Base-by-base conservation (phyloP, 768 basidiomycete genomes). In the Russula lepida region DNA sequence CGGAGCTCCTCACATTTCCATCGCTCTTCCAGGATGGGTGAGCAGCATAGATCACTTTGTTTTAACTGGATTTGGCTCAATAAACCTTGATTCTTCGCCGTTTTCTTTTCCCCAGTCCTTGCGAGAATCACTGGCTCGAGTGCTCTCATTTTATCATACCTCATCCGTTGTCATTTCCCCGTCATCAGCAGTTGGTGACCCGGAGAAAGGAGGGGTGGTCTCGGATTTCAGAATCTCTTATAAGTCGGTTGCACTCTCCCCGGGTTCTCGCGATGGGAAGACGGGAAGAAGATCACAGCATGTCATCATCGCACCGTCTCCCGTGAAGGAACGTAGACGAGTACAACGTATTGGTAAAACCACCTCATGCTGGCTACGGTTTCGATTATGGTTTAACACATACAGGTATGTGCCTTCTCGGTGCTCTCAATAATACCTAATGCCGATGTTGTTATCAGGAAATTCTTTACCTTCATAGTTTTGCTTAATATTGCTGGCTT, bases 331-430 rank as follows among this genome's bases (percentile, higher is more conserved):
- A 62, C 56, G 35, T 4, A 27, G 37, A 25, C 46, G 46, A 55
- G 23, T 46, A 37, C 46, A 60, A 59, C 41, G 53, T 67, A 35
- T 57, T 63, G n/a, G 68, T 68, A 47, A 63, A 66, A 46, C 66
- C 57, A 60, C 68, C 27, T 70, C 70, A 49, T 65, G 64, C 25
- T 70, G 70, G 71, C 43, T 70, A 48, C 67, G 67, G n/a, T 70
- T 72, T 58, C 66, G 64, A 61, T 56, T 76, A 28, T 76, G 74
- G 75, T 75, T 70, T 63, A 76, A 74, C 50, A 71, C 74, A 4
- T 75, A 75, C 58, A 71, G 72, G 73, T 72, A 47, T 5, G 72
- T 67, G 9, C 19, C 39, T 19, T 39, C 41, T 51, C 6, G 3
- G 30, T 21, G 25, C 37, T 2, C 13, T 54, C 8, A 12, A 19